Evolutionary conservation across 2,329 filamentous ascomycete genomes (phyloP).

Genomic region (Ophiostoma montium): DNA sequence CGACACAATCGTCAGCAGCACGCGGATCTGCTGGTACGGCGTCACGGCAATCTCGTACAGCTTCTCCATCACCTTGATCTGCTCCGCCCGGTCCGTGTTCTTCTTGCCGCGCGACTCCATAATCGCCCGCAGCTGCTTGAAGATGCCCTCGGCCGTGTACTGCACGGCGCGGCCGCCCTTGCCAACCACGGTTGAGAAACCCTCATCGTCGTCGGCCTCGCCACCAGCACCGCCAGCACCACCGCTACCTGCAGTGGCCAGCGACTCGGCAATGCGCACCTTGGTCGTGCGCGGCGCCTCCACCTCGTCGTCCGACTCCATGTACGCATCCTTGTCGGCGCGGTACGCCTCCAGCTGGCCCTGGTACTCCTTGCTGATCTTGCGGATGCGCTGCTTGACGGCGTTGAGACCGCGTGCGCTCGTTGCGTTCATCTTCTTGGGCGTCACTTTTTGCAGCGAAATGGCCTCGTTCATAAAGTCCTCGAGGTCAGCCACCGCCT

Average conservation of each 20-base stretch:
- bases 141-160: constrained; percentile 94
- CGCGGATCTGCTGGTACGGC: constrained; percentile 87
- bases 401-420: constrained; percentile 90
- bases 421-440: constrained; percentile 98
- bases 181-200: constrained; percentile 81
- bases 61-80: constrained; percentile 97
- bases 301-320: constrained; percentile 70
- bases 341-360: constrained; percentile 77
- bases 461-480: constrained; percentile 88
- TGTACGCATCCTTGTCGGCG: constrained; percentile 71
- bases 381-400: constrained; percentile 96
- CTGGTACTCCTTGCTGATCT: constrained; percentile 93
- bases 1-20: constrained; percentile 81
- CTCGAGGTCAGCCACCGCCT: constrained; percentile 84
- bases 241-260: too few species aligned
- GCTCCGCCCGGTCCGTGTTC: constrained; percentile 89
- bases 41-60: constrained; percentile 75
- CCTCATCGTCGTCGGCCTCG: constrained; percentile 59
- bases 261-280: constrained; percentile 29
- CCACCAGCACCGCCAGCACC: constrained; percentile 27
- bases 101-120: constrained; percentile 96
- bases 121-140: constrained; percentile 89
- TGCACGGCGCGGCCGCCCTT: constrained; percentile 78
- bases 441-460: constrained; percentile 87
- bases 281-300: constrained; percentile 34